These are phyloP conservation scores for Apiospora kogelbergensis DNA, from an alignment of 2,329 filamentous ascomycete species.

Conservation along the genomic window DNA sequence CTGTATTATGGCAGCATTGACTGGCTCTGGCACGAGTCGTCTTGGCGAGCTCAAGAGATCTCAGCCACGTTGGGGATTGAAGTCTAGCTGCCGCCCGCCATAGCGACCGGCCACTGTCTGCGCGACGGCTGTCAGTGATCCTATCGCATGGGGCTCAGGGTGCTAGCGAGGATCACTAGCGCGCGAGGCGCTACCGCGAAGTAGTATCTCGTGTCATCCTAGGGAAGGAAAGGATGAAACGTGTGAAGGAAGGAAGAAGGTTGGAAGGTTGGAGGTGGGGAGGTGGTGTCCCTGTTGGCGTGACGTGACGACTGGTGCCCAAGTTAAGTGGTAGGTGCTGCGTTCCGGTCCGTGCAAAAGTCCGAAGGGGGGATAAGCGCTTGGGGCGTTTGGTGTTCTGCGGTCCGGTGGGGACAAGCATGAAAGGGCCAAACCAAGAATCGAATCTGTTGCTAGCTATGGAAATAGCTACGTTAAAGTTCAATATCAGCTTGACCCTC, in stretches of 20 bases:
- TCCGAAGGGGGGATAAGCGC: not conserved
- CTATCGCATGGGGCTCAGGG: not conserved
- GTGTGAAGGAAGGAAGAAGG: not conserved
- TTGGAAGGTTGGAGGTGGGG: not conserved
- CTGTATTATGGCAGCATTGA: not conserved
- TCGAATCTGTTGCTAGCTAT: no score
- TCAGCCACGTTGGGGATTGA: not conserved
- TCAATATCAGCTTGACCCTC: no score
- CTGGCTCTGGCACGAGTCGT: no score
- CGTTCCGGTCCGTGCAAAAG: not conserved
- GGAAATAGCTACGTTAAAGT: no score
- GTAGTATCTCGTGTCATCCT: not conserved
- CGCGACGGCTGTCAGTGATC: not conserved
- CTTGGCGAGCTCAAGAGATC: not conserved
- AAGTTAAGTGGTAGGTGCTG: not conserved
- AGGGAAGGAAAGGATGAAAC: not conserved
- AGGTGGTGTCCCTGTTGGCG: no score
- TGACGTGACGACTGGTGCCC: not conserved
- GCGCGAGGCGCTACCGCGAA: not conserved
- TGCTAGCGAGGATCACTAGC: not conserved
- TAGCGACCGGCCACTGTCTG: not conserved
- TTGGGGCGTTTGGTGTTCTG: not conserved
- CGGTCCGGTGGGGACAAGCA: no score
- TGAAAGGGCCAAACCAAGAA: no score
- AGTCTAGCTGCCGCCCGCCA: not conserved